A percentile compares a stretch with the other conserved stretches of the same genome.
phyloP scores from a whole-genome alignment of 352 stramenopile species.

The Phytophthora ohioensis region DNA sequence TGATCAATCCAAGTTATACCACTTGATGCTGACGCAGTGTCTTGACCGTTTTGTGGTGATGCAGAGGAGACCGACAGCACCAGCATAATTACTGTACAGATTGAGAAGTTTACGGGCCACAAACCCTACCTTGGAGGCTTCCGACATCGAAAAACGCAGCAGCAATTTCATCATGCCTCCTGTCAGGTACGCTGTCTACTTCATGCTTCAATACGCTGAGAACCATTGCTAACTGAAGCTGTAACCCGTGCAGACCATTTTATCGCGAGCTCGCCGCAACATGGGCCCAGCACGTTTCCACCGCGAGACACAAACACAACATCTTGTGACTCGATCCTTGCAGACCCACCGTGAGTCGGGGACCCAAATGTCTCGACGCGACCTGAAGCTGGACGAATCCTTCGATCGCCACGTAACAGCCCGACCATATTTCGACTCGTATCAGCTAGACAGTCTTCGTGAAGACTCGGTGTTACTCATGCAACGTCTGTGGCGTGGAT shows the following conservation, averaged over 20 bases:
- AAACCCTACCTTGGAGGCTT: slow-evolving; percentile 93
- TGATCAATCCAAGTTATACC: background rate
- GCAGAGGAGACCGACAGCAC: slow-evolving; percentile 55
- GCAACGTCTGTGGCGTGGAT: slow-evolving; percentile 92
- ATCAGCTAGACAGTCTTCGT: slow-evolving; percentile 84
- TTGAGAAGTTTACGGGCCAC: slow-evolving; percentile 75
- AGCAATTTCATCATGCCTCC: slow-evolving; percentile 92
- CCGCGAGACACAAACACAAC: slow-evolving; percentile 92
- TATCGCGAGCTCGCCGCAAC: slow-evolving; percentile 55
- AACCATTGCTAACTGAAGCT: background rate
- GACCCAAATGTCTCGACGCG: slow-evolving; percentile 90
- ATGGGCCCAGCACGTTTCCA: slow-evolving; percentile 53
- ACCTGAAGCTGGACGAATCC: slow-evolving; percentile 75
- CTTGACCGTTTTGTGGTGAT: background rate
- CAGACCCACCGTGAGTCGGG: slow-evolving; percentile 92
- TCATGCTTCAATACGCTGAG: no score
- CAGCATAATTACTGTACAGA: slow-evolving; percentile 69
- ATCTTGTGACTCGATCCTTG: slow-evolving; percentile 72
- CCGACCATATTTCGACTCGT: slow-evolving; percentile 91
- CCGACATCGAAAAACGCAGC: slow-evolving; percentile 85
- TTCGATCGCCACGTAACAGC: slow-evolving; percentile 69
- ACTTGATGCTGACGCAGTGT: background rate
- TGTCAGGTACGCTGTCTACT: slow-evolving; percentile 62
- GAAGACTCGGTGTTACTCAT: slow-evolving; percentile 83
- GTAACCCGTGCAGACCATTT: slow-evolving; percentile 47